Conservation (phyloP, 2,329 filamentous ascomycete genomes). For the Massarina eburnea region DNA sequence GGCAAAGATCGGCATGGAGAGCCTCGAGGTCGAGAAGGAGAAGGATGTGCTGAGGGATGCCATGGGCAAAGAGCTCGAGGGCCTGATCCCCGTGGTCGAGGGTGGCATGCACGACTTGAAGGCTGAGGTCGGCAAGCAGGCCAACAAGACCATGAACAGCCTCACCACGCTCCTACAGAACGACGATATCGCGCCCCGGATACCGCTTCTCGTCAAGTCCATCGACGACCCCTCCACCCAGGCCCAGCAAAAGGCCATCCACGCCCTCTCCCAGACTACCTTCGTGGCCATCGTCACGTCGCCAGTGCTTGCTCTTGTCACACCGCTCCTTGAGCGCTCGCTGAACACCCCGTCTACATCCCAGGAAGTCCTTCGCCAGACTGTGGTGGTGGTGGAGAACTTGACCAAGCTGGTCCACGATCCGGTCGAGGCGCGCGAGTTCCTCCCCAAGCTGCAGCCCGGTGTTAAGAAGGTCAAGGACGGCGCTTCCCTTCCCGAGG, state of each 20-base stretch:
- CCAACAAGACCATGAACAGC: constrained; percentile 88
- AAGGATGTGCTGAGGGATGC: constrained; percentile 89
- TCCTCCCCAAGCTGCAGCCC: constrained; percentile 90
- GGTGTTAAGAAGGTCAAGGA: constrained; percentile 89
- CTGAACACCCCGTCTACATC: constrained; percentile 88
- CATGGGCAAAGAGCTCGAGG: constrained; percentile 85
- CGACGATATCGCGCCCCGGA: constrained; percentile 90
- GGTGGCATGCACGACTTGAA: constrained; percentile 96
- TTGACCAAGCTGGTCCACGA: constrained; percentile 97
- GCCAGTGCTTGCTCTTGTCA: constrained; percentile 89
- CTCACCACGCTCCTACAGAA: constrained; percentile 89
- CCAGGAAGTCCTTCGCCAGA: constrained; percentile 93
- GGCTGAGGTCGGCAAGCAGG: constrained; percentile 78
- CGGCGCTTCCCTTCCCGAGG: constrained; percentile 89
- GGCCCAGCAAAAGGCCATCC: constrained; percentile 91
- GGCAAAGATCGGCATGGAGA: constrained; percentile 81
- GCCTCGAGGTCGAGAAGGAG: constrained; percentile 78
- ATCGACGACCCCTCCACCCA: constrained; percentile 93
- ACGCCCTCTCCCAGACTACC: constrained; percentile 95
- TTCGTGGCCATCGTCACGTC: constrained; percentile 96
- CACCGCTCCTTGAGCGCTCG: constrained; percentile 89
- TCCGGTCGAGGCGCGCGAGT: constrained; percentile 89
- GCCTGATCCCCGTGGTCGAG: constrained; percentile 88
- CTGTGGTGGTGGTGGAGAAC: constrained; percentile 95
- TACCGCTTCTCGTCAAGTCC: constrained; percentile 87